Evolutionary conservation across 257 asterid genomes (phyloP), one percentile per base, ranked within the genome.

Genomic region (Fraxinus pennsylvanica): DNA sequence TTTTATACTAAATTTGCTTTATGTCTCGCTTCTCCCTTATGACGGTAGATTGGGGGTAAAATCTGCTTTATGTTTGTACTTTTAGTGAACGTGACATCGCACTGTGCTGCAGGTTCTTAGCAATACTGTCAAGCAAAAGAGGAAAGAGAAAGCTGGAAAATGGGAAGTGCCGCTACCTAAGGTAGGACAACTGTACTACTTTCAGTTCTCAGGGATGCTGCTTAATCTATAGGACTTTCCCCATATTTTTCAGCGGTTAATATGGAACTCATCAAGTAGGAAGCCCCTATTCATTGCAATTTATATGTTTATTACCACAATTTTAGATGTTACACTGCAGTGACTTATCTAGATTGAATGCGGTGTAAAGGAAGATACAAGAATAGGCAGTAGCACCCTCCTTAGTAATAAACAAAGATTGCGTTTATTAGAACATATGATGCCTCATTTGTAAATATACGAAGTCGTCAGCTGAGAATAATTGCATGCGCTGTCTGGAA

Each of bases 151-250:
- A 83, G 99, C 99, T 52, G 99, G 99, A 67, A 93, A 92, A 85
- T 96, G 99, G 99, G 98, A 93, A 74, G 99, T 96, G 76, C 99
- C 98, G 79, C 87, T 96, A 33, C 99, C 99, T 45, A 96, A 96
- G 98, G 99, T 95, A 87, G 25, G 76, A 39, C 19, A 36, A 59
- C 68, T 21, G 12, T 36, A 39, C 76, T 5, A 66, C 52, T 79
- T 45, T 81, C 50, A 30, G 3, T 70, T 25, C 32, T 14, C 6
- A 39, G 43, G 19, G 30, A 10, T 47, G 8, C 52, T 43, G 52
- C 52, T 43, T 70, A 68, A 22, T 57, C 38, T 33, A 22, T 52
- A 78, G 68, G 33, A 32, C 59, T 76, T 83, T 79, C 25, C 14
- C 29, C 0, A 27, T 3, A 59, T 69, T 65, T 27, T 54, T 41